These are phyloP conservation scores for Phytophthora kernoviae DNA, from an alignment of 352 stramenopile genomes.

Conservation along the genomic window DNA sequence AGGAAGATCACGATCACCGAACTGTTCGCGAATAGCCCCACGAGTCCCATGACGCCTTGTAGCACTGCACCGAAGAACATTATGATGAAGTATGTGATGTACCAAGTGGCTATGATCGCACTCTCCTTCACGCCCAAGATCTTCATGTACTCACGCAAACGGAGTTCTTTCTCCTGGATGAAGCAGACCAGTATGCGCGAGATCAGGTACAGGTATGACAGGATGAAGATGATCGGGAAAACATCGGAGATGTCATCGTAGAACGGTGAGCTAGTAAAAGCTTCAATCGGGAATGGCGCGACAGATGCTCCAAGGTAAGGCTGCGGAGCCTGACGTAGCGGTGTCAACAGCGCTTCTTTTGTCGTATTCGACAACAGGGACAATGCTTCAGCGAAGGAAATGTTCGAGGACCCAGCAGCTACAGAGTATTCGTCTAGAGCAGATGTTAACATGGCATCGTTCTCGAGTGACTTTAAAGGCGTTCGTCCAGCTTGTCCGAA, in stretches of 20 bases:
- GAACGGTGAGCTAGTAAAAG: slow-evolving; percentile 51
- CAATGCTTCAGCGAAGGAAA: slow-evolving; percentile 15
- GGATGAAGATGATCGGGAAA: slow-evolving; percentile 87
- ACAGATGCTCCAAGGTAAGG: slow-evolving; percentile 36
- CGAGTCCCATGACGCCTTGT: slow-evolving; percentile 47
- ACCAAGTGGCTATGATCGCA: slow-evolving; percentile 68
- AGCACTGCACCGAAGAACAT: slow-evolving; percentile 68
- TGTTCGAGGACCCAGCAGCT: slow-evolving; percentile 7
- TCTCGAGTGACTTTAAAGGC: slow-evolving; percentile 39
- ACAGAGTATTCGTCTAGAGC: slow-evolving; percentile 12
- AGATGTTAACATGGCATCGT: slow-evolving; percentile 41
- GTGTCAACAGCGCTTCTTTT: slow-evolving; percentile 23
- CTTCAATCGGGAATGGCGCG: slow-evolving; percentile 45
- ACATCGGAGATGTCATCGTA: slow-evolving; percentile 53
- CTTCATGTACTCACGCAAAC: slow-evolving; percentile 90
- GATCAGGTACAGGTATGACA: slow-evolving; percentile 89
- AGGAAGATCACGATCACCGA: slow-evolving; percentile 70
- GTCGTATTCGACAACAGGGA: slow-evolving; percentile 21
- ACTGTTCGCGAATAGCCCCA: slow-evolving; percentile 48
- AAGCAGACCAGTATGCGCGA: slow-evolving; percentile 82
- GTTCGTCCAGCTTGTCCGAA: slow-evolving; percentile 25
- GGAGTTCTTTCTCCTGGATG: slow-evolving; percentile 90
- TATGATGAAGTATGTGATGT: slow-evolving; percentile 88
- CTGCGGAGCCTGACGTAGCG: slow-evolving; percentile 51
- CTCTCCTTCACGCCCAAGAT: slow-evolving; percentile 88